These are phyloP conservation scores for Hanseniaspora vineae DNA, from an alignment of 805 yeast species.

Conservation along the genomic window DNA sequence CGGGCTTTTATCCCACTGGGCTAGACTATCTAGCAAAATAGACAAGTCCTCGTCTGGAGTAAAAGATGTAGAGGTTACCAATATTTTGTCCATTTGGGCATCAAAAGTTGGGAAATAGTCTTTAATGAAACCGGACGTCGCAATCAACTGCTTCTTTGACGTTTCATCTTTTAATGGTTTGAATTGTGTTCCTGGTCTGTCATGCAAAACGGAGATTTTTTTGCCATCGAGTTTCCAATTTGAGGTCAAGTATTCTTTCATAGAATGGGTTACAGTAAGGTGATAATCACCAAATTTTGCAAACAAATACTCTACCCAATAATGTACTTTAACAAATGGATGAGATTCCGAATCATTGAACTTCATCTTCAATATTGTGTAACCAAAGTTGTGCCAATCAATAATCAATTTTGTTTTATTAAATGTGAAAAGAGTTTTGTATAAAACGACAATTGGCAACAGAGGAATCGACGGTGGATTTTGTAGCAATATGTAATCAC, in stretches of 20 bases:
- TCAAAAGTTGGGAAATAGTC: conserved; percentile 24
- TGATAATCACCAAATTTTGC: conserved; percentile 57
- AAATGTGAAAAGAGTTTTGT: conserved; percentile 26
- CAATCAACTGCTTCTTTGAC: neutral
- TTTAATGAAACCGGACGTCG: conserved; percentile 21
- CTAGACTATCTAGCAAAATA: conserved; percentile 54
- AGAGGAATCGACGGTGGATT: conserved; percentile 93
- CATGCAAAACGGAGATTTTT: conserved; percentile 60
- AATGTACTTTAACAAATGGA: conserved; percentile 49
- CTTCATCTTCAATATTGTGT: conserved; percentile 61
- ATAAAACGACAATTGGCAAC: conserved; percentile 46
- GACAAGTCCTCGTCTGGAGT: conserved; percentile 90
- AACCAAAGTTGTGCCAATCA: conserved; percentile 96
- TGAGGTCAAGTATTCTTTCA: conserved; percentile 46
- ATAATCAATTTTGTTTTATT: conserved; percentile 53
- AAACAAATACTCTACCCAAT: conserved; percentile 47
- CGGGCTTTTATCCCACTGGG: conserved; percentile 22
- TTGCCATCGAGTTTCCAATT: conserved; percentile 40
- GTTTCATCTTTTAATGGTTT: conserved; percentile 29
- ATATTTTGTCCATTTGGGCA: conserved; percentile 36
- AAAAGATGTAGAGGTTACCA: conserved; percentile 83
- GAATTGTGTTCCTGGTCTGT: conserved; percentile 69
- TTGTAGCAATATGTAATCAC: conserved; percentile 61
- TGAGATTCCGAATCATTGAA: conserved; percentile 36
- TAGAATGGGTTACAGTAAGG: conserved; percentile 65